These are phyloP conservation scores for Phaeomoniella chlamydospora DNA, from an alignment of 2,329 filamentous ascomycete genomes.

Conservation along the genomic window DNA sequence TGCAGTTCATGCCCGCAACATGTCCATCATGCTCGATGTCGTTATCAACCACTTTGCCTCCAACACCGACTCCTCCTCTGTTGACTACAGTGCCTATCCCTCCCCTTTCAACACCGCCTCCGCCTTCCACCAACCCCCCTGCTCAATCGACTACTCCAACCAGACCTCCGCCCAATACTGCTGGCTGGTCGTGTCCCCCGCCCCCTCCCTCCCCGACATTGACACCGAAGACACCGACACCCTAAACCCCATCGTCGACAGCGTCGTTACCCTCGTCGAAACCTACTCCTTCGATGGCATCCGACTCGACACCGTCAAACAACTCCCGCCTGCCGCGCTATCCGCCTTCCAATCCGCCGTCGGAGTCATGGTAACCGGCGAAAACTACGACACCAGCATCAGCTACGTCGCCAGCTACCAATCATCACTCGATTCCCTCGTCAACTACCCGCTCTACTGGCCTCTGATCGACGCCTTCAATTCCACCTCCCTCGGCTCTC, in stretches of 20 bases:
- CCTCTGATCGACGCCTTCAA: slow-evolving; percentile 19
- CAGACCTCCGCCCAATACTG: slow-evolving; percentile 21
- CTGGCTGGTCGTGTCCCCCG: slow-evolving; percentile 33
- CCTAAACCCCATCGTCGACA: slow-evolving; percentile 22
- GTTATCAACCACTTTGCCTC: slow-evolving; percentile 34
- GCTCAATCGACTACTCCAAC: slow-evolving; percentile 16
- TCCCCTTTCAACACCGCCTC: slow-evolving; percentile 11
- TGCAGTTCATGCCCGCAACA: slow-evolving; percentile 29
- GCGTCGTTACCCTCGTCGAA: slow-evolving; percentile 23
- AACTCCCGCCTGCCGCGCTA: slow-evolving; percentile 29
- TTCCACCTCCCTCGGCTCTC: slow-evolving; percentile 14
- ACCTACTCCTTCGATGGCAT: slow-evolving; percentile 35
- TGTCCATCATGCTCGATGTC: slow-evolving; percentile 39
- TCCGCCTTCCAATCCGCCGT: slow-evolving; percentile 19
- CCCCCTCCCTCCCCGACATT: slow-evolving; percentile 33
- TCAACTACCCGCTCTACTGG: slow-evolving; percentile 31
- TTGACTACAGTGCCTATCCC: slow-evolving; percentile 11
- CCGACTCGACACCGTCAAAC: slow-evolving; percentile 33
- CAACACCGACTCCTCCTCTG: slow-evolving; percentile 13
- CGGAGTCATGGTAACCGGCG: slow-evolving; percentile 32
- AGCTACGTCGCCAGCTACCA: slow-evolving; percentile 27
- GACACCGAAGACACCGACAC: slow-evolving; percentile 27
- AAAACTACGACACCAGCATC: slow-evolving; percentile 24
- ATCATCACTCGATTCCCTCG: slow-evolving; percentile 24
- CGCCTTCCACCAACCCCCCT: slow-evolving; percentile 16